Evolutionary conservation across 1,284 basidiomycete species (phyloP), one percentile per base, ranked within the genome.

Genomic region (Fereydounia khargensis): DNA sequence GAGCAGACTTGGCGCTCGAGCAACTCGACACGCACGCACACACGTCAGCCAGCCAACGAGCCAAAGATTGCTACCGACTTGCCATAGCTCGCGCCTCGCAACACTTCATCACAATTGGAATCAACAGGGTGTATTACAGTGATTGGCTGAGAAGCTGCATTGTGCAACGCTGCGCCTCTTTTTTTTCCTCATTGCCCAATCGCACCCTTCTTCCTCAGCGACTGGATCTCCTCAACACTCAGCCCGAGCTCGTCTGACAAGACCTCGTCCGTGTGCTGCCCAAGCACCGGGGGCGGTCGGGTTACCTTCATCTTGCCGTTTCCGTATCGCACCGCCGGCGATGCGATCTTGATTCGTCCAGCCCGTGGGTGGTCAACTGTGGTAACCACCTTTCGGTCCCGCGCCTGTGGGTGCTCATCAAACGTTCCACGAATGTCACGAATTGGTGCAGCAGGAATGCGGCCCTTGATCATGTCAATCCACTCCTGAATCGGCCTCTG

Each of bases 341-440:
- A 85, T 3, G 91, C 86, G 47, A 96, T 80, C 77, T 89, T 91
- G 76, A 96, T 82, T 67, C 81, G 86, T 8, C 92, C 91, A 6
- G 87, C 83, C 31, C 86, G 80, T 20, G 86, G 84, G 48, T 68
- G 74, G 34, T 86, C 80, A 19, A 88, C 79, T 60, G 85, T 84
- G 25, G 82, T 79, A 1, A 82, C 81, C 35, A 85, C 80, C 27
- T 79, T 78, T 25, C 87, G 78, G 8, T 85, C 86, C 42, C 84
- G 68, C 2, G 84, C 88, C 78, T 97, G 92, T 2, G 90, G 89
- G 78, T 96, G 92, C 37, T 68, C 58, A 33, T 84, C 82, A 71
- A 96, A 96, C 1, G 92, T 92, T 72, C 91, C 85, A 38, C 81
- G 75, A 56, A 97, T 89, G 65, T 91, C 87, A 76, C 95, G 94